Conservation (phyloP, 2,329 filamentous ascomycete genomes). For the Sordariomycetes sp. region DNA sequence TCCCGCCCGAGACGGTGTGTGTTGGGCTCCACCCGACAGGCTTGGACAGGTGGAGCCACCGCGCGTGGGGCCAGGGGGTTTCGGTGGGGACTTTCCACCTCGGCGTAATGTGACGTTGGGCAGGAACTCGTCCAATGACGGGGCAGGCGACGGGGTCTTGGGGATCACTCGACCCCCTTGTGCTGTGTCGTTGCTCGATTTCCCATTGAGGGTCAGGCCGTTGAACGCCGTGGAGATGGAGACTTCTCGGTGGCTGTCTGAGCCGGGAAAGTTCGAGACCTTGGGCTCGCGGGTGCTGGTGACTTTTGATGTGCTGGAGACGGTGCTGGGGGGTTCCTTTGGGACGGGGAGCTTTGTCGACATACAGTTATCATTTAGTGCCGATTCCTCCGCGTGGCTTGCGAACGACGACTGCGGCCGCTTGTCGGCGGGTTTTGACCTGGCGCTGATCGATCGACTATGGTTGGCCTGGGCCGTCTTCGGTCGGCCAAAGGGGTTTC, state of each 20-base stretch:
- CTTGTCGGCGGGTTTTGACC: conserved; percentile 2
- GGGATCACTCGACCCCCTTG: conserved; percentile 33
- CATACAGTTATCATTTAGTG: conserved; percentile 21
- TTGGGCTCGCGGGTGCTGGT: conserved; percentile 12
- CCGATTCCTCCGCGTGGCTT: conserved; percentile 22
- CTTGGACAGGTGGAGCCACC: not conserved
- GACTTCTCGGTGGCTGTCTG: conserved; percentile 24
- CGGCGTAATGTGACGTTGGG: conserved; percentile 16
- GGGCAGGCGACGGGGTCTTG: conserved; percentile 12
- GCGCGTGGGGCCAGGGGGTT: not conserved
- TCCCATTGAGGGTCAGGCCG: conserved; percentile 23
- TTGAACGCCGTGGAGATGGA: conserved; percentile 25
- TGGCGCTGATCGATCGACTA: conserved; percentile 30
- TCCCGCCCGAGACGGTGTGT: not conserved
- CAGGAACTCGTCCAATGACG: conserved; percentile 8
- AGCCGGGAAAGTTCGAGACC: conserved; percentile 13
- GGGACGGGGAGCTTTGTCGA: not conserved
- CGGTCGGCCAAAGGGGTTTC: conserved; percentile 30
- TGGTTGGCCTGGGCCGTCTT: conserved; percentile 33
- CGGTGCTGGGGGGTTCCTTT: not conserved
- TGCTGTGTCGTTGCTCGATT: conserved; percentile 7
- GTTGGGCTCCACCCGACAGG: not conserved
- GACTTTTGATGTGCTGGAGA: not conserved
- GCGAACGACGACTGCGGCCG: conserved; percentile 25
- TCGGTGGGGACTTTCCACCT: conserved; percentile 8